Evolutionary conservation across 176 grass and related monocot species (phyloP), one percentile per base, ranked within the genome.

Genomic region (Ananas comosus): DNA sequence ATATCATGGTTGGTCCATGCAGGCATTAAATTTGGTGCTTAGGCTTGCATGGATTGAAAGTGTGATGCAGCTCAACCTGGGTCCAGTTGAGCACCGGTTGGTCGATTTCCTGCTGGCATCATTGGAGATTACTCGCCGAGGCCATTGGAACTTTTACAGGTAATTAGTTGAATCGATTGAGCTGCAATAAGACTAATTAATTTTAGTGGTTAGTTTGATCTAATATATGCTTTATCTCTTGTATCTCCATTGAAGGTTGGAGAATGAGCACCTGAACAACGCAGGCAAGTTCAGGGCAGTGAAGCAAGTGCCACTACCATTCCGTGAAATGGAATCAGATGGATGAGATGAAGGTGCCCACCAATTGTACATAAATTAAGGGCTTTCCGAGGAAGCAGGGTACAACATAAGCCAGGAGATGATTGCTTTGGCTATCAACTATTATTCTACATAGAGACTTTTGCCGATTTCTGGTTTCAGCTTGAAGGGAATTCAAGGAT

Each of bases 131-230:
- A 86, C 84, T 61, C 82, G 94, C 7, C 84, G 94, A 19, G 94
- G 94, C 1, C 94, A 99, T 10, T 99, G 89, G 94, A 99, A 99
- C 78, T 99, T 88, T 63, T 91, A 91, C 50, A 91, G 85, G 89
- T 91, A 76, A n/a, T 22, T 61, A 10, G 2, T 61, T 61, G 56
- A 61, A 61, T 61, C 17, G 11, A 2, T 65, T 65, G 33, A 29
- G n/a, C 16, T 67, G 9, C 65, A 47, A 42, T 13, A 67, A 67
- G 29, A 49, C 14, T 3, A 48, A 12, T 42, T 3, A 48, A 12
- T 42, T 17, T 1, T n/a, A 67, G 33, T 49, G n/a, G 49, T 49
- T 67, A 67, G 3, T 33, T 22, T 67, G 65, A 67, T 33, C 9
- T 67, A 33, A 67, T 42, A 6, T 42, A 42, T 1, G 5, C 33